Percentiles rank a stretch among this genome's conserved stretches.
Evolutionary conservation across 495 filamentous ascomycete species (phyloP).

Genomic region (Penicillium robsamsonii): DNA sequence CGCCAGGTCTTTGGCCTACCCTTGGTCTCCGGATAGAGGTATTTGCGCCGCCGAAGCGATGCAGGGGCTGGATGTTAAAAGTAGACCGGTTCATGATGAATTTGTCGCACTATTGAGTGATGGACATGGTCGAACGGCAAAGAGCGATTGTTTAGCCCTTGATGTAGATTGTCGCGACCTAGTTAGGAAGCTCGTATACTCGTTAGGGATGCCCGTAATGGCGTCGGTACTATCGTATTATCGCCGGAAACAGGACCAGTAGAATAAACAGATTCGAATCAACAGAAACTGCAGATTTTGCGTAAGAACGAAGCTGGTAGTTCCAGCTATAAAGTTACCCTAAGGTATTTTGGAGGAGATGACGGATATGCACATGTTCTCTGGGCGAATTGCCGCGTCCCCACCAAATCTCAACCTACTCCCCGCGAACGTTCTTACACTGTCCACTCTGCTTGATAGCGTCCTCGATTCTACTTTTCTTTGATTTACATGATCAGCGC

Average conservation of each 20-base stretch:
- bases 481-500: not conserved
- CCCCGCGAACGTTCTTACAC: conserved; percentile 11
- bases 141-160: not conserved
- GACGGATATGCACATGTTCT: conserved; percentile 10
- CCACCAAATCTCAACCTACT: conserved; percentile 24
- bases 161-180: conserved; percentile 4
- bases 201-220: not conserved
- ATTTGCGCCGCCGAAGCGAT: conserved; percentile 58
- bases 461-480: not conserved
- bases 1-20: conserved; percentile 38
- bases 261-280: not conserved
- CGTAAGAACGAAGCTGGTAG: not conserved
- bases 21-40: conserved; percentile 66
- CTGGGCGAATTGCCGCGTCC: conserved; percentile 16
- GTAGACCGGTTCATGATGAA: conserved; percentile 31
- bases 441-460: conserved; percentile 2
- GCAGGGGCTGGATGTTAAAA: conserved; percentile 63
- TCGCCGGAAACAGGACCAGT: conserved; percentile 1
- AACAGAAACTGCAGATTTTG: not conserved
- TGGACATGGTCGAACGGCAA: not conserved
- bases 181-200: not conserved
- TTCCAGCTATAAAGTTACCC: not conserved
- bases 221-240: not conserved
- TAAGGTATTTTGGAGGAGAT: conserved; percentile 3
- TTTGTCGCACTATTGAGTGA: not conserved